phyloP scores from a whole-genome alignment of 2,329 filamentous ascomycete species.

The Aspergillus fischeri region DNA sequence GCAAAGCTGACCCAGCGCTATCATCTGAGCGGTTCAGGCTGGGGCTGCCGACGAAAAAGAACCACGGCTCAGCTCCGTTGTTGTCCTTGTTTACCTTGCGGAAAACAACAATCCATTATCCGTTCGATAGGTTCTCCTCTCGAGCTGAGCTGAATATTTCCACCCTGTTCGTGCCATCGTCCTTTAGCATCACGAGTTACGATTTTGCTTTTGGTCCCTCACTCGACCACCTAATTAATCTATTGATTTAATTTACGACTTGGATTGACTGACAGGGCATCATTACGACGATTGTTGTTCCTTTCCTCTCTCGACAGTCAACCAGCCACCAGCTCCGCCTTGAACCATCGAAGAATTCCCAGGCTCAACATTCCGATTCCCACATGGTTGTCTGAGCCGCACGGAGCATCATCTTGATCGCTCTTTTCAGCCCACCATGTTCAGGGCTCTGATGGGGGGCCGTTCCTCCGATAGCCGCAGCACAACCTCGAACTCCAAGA shows the following conservation, averaged over 20 bases:
- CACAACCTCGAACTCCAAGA: constrained; percentile 27
- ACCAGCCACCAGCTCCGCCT: not conserved
- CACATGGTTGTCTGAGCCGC: constrained; percentile 27
- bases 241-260: not conserved
- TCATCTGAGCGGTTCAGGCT: constrained; percentile 2
- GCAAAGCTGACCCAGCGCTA: not conserved
- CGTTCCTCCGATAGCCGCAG: constrained; percentile 32
- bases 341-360: not conserved
- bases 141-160: not conserved
- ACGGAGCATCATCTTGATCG: constrained; percentile 20
- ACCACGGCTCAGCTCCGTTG: constrained; percentile 30
- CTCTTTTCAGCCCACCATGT: constrained; percentile 32
- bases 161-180: not conserved
- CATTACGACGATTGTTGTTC: not conserved
- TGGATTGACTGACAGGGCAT: not conserved
- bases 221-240: not conserved
- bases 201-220: not conserved
- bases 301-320: not conserved
- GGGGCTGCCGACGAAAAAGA: constrained; percentile 18
- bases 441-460: constrained; percentile 36
- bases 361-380: constrained; percentile 4
- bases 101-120: constrained; percentile 22
- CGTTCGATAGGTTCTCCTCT: not conserved
- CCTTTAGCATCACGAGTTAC: not conserved
- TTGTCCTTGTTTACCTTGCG: constrained; percentile 24